Conservation (phyloP, 345 rosid species). For the Murraya paniculata region DNA sequence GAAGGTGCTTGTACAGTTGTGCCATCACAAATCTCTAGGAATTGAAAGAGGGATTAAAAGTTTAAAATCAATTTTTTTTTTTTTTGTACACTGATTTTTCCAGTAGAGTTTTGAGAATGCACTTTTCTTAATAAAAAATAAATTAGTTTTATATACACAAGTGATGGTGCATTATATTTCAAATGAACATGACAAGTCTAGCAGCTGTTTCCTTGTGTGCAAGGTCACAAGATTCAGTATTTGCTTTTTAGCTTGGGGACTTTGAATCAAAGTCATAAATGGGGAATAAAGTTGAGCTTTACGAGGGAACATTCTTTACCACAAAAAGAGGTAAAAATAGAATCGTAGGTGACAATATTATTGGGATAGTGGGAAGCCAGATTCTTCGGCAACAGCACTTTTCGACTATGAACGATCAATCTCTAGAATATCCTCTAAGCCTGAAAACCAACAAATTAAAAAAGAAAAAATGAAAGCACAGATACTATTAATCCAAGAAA, state of each 20-base stretch:
- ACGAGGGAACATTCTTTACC: not conserved
- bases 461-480: too few relatives aligned
- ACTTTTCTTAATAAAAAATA: too few relatives aligned
- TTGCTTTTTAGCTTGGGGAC: not conserved
- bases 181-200: not conserved
- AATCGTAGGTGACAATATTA: not conserved
- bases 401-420: too few relatives aligned
- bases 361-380: not conserved
- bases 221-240: not conserved
- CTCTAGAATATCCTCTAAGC: too few relatives aligned
- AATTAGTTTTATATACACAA: too few relatives aligned
- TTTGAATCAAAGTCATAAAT: slow-evolving; percentile 1
- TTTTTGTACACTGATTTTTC: too few relatives aligned
- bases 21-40: not conserved
- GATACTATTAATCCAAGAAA: too few relatives aligned
- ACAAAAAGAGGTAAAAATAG: not conserved
- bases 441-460: too few relatives aligned
- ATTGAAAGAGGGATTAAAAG: too few relatives aligned
- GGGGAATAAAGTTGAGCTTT: slow-evolving; percentile 7
- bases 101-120: too few relatives aligned
- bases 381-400: not conserved
- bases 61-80: too few relatives aligned
- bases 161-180: not conserved
- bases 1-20: not conserved
- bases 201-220: not conserved